Evolutionary conservation across 2,329 filamentous ascomycete species (phyloP), one percentile per base, ranked within the genome.

Genomic region (Huntiella bhutanensis): DNA sequence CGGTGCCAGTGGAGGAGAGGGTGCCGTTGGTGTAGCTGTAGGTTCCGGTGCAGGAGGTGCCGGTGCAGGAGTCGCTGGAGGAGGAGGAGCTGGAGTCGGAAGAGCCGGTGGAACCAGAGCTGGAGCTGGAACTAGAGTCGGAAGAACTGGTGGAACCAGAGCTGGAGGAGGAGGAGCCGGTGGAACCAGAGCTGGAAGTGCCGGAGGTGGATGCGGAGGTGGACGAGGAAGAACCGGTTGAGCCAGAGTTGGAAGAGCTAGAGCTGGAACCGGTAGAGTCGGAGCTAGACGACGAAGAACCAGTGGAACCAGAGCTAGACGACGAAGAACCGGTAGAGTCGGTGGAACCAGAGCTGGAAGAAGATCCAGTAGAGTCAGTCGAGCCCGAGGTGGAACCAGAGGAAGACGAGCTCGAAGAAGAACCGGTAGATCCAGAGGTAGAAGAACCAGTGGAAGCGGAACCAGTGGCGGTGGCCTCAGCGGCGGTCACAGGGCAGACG

Each of bases 401-500:
- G 32, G n/a, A 34, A 4, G 41, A 34, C 3, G 19, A 11, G 7
- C 16, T 11, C 7, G 42, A 17, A 5, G 33, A 10, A 37, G 32
- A 36, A 6, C 19, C 19, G 15, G 34, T 28, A 5, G 37, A 32
- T 13, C 11, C 38, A 12, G 41, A 16, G 38, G 17, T 19, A 19
- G 17, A 16, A 16, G 16, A 64, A 38, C 67, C 60, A 33, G 16
- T 4, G n/a, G 11, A 66, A 65, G 50, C 67, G 16, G 16, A 40
- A 6, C 16, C 15, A 65, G 32, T 71, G 70, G 56, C 75, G 67
- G 61, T 28, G 15, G 35, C 22, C 35, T 40, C 13, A 5, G 43
- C 63, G 37, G 64, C 64, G 33, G 59, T 53, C 49, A 68, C 60
- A 51, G 68, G 66, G 61, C 67, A 69, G 52, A 69, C 59, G 33